Base-by-base conservation (phyloP, 805 yeast species). In the Ogataea thermomethanolica region DNA sequence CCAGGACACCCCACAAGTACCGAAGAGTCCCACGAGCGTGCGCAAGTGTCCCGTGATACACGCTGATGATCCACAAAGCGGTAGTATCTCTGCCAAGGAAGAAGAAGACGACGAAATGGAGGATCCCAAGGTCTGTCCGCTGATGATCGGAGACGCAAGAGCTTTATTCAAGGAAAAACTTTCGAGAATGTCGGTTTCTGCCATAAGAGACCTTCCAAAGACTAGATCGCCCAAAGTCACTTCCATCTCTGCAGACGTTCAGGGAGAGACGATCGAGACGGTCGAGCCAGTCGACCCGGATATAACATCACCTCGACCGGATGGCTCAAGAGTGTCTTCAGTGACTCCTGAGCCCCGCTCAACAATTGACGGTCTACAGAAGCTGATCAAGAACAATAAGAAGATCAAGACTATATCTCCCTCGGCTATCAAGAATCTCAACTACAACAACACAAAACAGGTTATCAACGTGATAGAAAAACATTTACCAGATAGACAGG, bases 401-500 rank as follows among this genome's bases (percentile, higher is more conserved):
- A 45, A 44, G 29, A 11, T 57, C 15, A 62, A 58, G 30, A 49
- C 59, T 1, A 51, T 58, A 10, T 48, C 65, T 5, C 61, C 67
- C 1, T 54, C 65, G 2, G 58, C 62, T 5, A 55, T 64, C 33
- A 62, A 61, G 42, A 53, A 50, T 14, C 47, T 71, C 15, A 62
- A 69, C 39, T 64, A 71, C 37, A 64, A 66, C 37, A 70, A 71
- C 41, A 62, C 68, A 11, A 65, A 70, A 20, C 60, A 64, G 38
- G 58, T 64, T 17, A 54, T 69, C 3, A 49, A 62, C 9, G 65
- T 70, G 5, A 65, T 71, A 44, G 71, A 72, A 46, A 64, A 64
- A 40, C 62, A 66, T 37, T 51, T 82, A 33, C 90, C 90, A 0
- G 69, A 64, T 22, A 73, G 74, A 49, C 69, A 67, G 42, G 69